Evolutionary conservation across 2,329 filamentous ascomycete species (phyloP), one percentile per base, ranked within the genome.

Genomic region (Xylaria sp.): DNA sequence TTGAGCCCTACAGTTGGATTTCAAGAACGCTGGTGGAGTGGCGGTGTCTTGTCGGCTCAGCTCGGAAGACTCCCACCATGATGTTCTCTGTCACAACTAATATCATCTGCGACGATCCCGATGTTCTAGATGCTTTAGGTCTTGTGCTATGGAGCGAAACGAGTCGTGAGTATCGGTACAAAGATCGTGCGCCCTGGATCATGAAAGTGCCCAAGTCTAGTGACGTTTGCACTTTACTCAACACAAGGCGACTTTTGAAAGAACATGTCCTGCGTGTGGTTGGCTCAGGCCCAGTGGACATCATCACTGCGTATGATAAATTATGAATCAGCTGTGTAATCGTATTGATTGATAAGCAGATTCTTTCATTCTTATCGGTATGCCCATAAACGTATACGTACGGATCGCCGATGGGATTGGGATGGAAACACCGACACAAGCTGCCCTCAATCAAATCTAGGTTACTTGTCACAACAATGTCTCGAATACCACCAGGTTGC

Each of bases 1-100:
- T 65, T 38, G 33, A 59, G 50, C 55, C 63, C 7, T 63, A 59
- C 23, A 53, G 40, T n/a, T 63, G 63, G 63, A 53, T 65, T 21
- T 63, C 55, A 14, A 63, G 42, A 37, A 57, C 8, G 8, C 17
- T 57, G 17, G 60, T 57, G 15, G 55, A 63, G 37, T 65, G 55
- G 63, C 43, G 55, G 40, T 65, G 51, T 40, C 37, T 52, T 1
- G 15, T 60, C 25, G 6, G 6, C 28, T 37, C 45, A 11, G 17
- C 28, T n/a, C 51, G 38, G 3, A 52, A 1, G 8, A 3, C 3
- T 11, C 46, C 60, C n/a, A 50, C 19, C 2, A 21, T 63, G 17
- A 38, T 33, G 31, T 35, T 63, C n/a, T 60, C 54, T 35, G 17
- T 31, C 17, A 55, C 42, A 19, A 53, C 28, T 14, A 50, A 46